Evolutionary conservation across 371 early-diverging fungal genomes (phyloP), one percentile per base, ranked within the genome.

Genomic region (Mucor velutinosus): DNA sequence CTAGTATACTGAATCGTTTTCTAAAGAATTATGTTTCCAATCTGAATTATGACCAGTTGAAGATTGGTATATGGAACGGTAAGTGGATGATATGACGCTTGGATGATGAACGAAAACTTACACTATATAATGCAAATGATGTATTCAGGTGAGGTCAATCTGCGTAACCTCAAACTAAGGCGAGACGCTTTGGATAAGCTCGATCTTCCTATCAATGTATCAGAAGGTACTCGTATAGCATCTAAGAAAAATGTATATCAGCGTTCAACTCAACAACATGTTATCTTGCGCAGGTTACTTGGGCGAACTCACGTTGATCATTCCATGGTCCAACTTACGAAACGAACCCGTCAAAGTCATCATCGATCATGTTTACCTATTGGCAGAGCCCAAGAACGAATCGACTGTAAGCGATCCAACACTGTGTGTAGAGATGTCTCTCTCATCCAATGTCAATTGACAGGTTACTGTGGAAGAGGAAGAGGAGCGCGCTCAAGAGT

Each of bases 271-370:
- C 8, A 33, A 33, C 33, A 33, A 33, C 37, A 35, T 35, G 12
- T 12, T 12, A 35, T 23, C 7, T 29, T n/a, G 45, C 6, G 15
- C 57, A 90, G 93, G 95, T 4, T 89, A 87, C 72, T 76, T 96
- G 25, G 96, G 96, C 53, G 89, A 92, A 53, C 82, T 96, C 17
- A 90, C 87, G 0, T 74, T 95, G 4, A 82, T 81, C 21, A 94
- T 96, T 62, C 95, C 96, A 15, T 96, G 96, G 96, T 85, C 87
- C 12, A 95, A 96, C 73, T 79, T 96, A 58, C 91, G 93, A 74
- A 88, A 82, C 62, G 86, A 90, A 64, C 95, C 96, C n/a, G 91
- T 95, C 47, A 88, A 89, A 65, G 83, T 95, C 43, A 75, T 77
- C 41, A 86, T 96, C 64, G 87, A 91, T 62, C 85, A 94, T 73